Evolutionary conservation across 495 filamentous ascomycete genomes (phyloP).

Genomic region (Talaromyces proteolyticus): DNA sequence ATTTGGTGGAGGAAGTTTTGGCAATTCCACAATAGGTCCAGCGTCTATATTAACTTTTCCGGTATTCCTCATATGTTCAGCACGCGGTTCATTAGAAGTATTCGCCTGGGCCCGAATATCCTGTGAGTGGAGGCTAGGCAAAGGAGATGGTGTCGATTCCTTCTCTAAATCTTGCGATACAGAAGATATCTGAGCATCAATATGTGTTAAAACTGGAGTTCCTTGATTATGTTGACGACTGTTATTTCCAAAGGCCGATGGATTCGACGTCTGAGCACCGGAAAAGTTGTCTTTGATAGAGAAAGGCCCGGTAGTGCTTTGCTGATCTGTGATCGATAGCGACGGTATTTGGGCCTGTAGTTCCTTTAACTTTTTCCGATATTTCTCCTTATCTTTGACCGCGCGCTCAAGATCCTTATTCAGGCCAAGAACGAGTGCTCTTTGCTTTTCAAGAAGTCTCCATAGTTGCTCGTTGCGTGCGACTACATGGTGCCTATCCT

Average conservation of each 20-base stretch:
- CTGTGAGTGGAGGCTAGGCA: too few species aligned
- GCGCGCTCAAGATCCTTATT: conserved; percentile 93
- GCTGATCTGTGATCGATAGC: conserved; percentile 24
- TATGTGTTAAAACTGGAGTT: too few species aligned
- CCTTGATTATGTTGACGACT: neutral
- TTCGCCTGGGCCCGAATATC: too few species aligned
- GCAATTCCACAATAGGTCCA: conserved; percentile 7
- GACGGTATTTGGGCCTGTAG: conserved; percentile 46
- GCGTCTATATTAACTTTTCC: neutral
- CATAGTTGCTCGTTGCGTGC: conserved; percentile 91
- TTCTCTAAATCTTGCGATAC: neutral
- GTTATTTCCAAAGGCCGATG: neutral
- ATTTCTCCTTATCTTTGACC: conserved; percentile 91
- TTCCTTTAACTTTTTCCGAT: conserved; percentile 85
- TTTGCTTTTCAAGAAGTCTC: conserved; percentile 93
- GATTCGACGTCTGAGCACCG: neutral
- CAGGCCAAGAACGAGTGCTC: conserved; percentile 84
- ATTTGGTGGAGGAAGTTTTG: conserved; percentile 43
- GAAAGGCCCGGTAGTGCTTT: neutral
- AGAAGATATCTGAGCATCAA: neutral
- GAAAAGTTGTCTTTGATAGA: neutral
- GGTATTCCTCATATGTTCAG: neutral
- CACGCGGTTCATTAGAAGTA: neutral
- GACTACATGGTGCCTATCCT: conserved; percentile 81
- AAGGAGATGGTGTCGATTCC: neutral